Percentiles rank a stretch among this genome's conserved stretches.
phyloP scores from a whole-genome alignment of 345 rosid genomes.

The Mangifera indica region DNA sequence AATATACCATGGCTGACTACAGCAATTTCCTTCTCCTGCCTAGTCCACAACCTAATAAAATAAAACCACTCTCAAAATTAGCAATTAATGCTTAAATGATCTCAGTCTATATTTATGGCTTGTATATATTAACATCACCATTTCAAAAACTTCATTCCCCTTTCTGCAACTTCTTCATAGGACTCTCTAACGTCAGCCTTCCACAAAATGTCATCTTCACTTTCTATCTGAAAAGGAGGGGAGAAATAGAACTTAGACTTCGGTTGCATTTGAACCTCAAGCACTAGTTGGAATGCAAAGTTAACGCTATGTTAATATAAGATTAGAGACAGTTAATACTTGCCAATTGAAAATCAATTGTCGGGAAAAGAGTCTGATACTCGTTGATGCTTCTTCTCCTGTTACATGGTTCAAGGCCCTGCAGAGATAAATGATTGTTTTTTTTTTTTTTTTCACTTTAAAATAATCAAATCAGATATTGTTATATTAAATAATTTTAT shows the following conservation, averaged over 20 bases:
- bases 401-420: constrained; percentile 82
- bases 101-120: too few species aligned
- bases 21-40: constrained; percentile 81
- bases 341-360: constrained; percentile 69
- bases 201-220: constrained; percentile 68
- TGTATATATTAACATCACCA: constrained; percentile 38
- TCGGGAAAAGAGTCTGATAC: constrained; percentile 52
- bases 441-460: too few species aligned
- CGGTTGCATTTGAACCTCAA: not conserved
- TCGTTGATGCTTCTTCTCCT: constrained; percentile 62
- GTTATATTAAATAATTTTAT: too few species aligned
- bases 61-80: too few species aligned
- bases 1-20: constrained; percentile 72
- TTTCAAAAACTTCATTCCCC: constrained; percentile 55
- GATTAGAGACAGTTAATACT: constrained; percentile 5
- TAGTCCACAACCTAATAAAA: constrained; percentile 57
- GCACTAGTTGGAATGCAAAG: not conserved
- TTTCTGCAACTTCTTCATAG: constrained; percentile 47
- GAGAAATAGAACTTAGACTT: not conserved
- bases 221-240: constrained; percentile 50
- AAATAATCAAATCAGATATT: too few species aligned
- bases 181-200: constrained; percentile 45
- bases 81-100: not conserved
- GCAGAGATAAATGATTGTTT: constrained; percentile 7
- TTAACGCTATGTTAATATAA: too few species aligned